These are phyloP conservation scores for Spergularia azorica DNA, from an alignment of 179 eudicot genomes.

Conservation along the genomic window DNA sequence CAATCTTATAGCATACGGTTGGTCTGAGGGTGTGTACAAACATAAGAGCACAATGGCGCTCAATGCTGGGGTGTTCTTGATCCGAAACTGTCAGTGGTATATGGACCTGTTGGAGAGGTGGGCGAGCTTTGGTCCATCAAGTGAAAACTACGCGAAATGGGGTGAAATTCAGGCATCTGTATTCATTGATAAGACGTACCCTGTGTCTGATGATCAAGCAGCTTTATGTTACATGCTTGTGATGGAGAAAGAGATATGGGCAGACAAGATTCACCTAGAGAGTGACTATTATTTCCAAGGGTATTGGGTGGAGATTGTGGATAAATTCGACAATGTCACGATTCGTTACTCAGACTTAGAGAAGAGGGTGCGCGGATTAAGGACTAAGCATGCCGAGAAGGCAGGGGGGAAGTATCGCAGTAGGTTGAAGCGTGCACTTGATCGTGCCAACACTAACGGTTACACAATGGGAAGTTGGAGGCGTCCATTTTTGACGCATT, in stretches of 20 bases:
- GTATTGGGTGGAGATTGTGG: conserved; percentile 46
- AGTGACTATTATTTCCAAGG: conserved; percentile 44
- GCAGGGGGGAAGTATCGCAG: conserved; percentile 30
- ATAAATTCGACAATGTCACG: conserved; percentile 27
- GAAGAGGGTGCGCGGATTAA: conserved; percentile 20
- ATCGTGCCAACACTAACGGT: conserved; percentile 10
- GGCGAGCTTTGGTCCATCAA: conserved; percentile 53
- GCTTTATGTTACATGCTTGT: conserved; percentile 39
- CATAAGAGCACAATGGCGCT: conserved; percentile 39
- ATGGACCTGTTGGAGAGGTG: conserved; percentile 49
- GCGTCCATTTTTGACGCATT: conserved; percentile 55
- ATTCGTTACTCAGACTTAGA: conserved; percentile 26
- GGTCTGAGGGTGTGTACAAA: conserved; percentile 32
- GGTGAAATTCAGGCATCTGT: conserved; percentile 30
- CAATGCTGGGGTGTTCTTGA: conserved; percentile 49
- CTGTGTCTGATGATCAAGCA: conserved; percentile 58
- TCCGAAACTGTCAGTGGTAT: conserved; percentile 68
- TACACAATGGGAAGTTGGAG: conserved; percentile 26
- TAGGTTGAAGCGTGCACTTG: conserved; percentile 24
- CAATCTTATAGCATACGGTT: conserved; percentile 44
- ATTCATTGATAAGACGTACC: conserved; percentile 45
- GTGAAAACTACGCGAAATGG: conserved; percentile 45
- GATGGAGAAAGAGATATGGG: conserved; percentile 41
- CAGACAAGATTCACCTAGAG: conserved; percentile 41
- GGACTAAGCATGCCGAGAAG: conserved; percentile 45